Conservation (phyloP, 140 eudicot species). For the Anethum foeniculum region DNA sequence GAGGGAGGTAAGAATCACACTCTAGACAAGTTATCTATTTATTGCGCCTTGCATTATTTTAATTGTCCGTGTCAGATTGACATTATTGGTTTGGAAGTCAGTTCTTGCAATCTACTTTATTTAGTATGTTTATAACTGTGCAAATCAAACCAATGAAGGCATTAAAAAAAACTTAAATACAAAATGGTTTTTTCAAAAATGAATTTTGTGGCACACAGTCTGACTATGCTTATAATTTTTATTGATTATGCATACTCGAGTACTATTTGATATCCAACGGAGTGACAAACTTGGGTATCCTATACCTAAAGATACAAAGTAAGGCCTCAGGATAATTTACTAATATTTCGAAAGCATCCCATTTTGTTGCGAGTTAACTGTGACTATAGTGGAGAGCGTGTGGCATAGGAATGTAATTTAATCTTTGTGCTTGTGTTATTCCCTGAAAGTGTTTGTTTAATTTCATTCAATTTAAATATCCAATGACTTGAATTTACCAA, state of each 20-base stretch:
- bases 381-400: neutral
- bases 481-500: neutral
- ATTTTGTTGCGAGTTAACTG: neutral
- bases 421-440: neutral
- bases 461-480: neutral
- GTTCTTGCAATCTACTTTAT: neutral
- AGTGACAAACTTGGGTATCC: neutral
- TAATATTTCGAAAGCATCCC: neutral
- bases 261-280: neutral
- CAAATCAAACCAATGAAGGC: neutral
- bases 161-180: neutral
- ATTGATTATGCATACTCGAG: neutral
- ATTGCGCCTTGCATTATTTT: neutral
- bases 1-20: neutral
- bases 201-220: neutral
- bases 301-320: neutral
- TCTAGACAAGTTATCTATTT: neutral
- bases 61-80: neutral
- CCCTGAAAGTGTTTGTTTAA: neutral
- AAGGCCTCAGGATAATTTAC: neutral
- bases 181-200: neutral
- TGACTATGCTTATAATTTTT: neutral
- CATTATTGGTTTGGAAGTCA: neutral
- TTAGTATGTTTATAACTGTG: neutral
- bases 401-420: neutral